These are phyloP conservation scores for Fraxinus greggii DNA, from an alignment of 305 asterid genomes.

Conservation along the genomic window DNA sequence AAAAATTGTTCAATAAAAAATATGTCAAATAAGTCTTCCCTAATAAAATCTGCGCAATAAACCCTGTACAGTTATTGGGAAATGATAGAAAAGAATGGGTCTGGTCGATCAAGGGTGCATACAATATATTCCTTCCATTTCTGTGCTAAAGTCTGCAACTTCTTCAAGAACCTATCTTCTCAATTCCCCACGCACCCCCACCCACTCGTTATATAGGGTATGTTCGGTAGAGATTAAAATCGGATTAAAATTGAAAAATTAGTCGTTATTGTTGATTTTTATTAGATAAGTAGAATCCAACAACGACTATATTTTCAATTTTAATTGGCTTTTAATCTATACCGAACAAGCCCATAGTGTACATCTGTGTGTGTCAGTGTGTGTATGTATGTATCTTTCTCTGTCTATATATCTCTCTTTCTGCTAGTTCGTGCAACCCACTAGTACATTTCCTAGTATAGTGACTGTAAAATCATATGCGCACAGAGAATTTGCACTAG, in stretches of 20 bases:
- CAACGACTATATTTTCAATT: too few species aligned
- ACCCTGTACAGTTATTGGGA: not conserved
- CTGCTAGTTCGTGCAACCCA: constrained; percentile 17
- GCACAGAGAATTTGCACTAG: not conserved
- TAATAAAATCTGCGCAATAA: too few species aligned
- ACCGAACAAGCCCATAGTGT: too few species aligned
- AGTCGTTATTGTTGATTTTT: too few species aligned
- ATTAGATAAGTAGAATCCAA: too few species aligned
- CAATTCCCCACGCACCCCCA: not conserved
- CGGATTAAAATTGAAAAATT: too few species aligned
- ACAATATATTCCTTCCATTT: constrained; percentile 33
- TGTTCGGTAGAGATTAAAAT: too few species aligned
- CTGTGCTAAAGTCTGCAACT: constrained; percentile 17
- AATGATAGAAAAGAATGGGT: not conserved
- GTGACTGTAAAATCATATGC: constrained; percentile 27
- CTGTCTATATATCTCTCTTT: not conserved
- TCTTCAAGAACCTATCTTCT: not conserved
- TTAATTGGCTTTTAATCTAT: too few species aligned
- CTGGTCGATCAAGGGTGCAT: not conserved
- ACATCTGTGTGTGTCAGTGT: not conserved
- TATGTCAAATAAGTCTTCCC: too few species aligned
- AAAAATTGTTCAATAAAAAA: too few species aligned
- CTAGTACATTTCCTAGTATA: constrained; percentile 37
- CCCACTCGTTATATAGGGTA: not conserved
- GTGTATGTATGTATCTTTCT: not conserved